phyloP scores from a whole-genome alignment of 2,329 filamentous ascomycete genomes.

The Penicillium rolfsii region DNA sequence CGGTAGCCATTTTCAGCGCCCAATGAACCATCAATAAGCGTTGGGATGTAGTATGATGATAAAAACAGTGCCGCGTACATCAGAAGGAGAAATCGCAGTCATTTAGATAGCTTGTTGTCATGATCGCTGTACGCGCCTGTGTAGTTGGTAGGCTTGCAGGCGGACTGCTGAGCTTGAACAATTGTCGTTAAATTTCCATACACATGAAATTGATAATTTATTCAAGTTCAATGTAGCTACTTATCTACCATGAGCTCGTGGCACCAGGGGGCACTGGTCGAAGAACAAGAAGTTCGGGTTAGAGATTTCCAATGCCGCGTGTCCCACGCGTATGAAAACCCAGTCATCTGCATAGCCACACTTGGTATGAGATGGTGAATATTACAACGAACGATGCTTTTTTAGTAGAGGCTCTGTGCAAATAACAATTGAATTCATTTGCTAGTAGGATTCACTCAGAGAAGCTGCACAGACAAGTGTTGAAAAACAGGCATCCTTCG shows the following conservation, averaged over 20 bases:
- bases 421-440: background rate
- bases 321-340: background rate
- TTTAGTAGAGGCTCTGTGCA: background rate
- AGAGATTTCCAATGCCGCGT: background rate
- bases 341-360: background rate
- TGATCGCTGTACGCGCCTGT: background rate
- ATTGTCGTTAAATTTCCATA: too few relatives aligned
- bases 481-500: background rate
- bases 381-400: background rate
- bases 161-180: background rate
- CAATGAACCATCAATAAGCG: too few relatives aligned
- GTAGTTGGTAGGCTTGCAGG: background rate
- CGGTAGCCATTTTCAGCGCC: too few relatives aligned
- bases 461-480: background rate
- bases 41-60: background rate
- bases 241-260: background rate
- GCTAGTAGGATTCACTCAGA: background rate
- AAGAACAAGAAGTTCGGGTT: background rate
- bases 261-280: background rate
- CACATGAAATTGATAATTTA: too few relatives aligned
- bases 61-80: background rate
- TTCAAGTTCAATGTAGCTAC: too few relatives aligned
- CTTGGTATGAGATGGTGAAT: background rate
- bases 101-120: too few relatives aligned
- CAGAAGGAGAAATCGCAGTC: too few relatives aligned